A percentile compares a stretch with the other conserved stretches of the same genome.
phyloP scores from a whole-genome alignment of 345 rosid genomes.

The Pugionium dolabratum region DNA sequence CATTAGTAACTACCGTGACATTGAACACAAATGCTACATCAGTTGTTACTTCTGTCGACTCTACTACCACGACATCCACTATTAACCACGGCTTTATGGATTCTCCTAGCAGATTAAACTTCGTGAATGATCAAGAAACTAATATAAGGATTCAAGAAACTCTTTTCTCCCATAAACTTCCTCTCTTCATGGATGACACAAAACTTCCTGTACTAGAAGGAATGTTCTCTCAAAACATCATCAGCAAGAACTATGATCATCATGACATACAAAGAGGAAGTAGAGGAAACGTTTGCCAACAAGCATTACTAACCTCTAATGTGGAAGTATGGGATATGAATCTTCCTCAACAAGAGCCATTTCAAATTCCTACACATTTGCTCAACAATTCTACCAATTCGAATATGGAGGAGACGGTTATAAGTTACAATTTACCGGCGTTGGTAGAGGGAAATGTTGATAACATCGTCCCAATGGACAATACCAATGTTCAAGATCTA shows the following conservation, averaged over 20 bases:
- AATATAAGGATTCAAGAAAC: constrained; percentile 54
- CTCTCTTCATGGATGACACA: constrained; percentile 71
- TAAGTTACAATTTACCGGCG: constrained; percentile 62
- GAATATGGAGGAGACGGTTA: constrained; percentile 35
- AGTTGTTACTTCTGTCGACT: constrained; percentile 10
- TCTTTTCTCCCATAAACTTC: constrained; percentile 52
- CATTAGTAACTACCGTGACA: constrained; percentile 39
- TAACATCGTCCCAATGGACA: constrained; percentile 41
- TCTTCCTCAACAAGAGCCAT: constrained; percentile 49
- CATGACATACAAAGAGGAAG: constrained; percentile 36
- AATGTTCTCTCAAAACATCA: constrained; percentile 44
- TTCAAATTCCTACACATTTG: constrained; percentile 45
- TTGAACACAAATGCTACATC: constrained; percentile 20
- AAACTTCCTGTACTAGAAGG: constrained; percentile 47
- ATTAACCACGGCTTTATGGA: constrained; percentile 37
- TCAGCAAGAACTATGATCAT: constrained; percentile 35
- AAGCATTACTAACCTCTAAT: constrained; percentile 39
- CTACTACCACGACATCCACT: constrained; percentile 30
- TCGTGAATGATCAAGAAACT: constrained; percentile 57
- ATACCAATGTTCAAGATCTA: constrained; percentile 49
- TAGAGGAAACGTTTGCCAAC: constrained; percentile 47
- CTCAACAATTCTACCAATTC: constrained; percentile 47
- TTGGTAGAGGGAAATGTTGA: constrained; percentile 60
- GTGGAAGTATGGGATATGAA: constrained; percentile 52
- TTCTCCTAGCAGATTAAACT: constrained; percentile 47